Evolutionary conservation across 140 eudicot species (phyloP).

Genomic region (Erigeron philadelphicus): DNA sequence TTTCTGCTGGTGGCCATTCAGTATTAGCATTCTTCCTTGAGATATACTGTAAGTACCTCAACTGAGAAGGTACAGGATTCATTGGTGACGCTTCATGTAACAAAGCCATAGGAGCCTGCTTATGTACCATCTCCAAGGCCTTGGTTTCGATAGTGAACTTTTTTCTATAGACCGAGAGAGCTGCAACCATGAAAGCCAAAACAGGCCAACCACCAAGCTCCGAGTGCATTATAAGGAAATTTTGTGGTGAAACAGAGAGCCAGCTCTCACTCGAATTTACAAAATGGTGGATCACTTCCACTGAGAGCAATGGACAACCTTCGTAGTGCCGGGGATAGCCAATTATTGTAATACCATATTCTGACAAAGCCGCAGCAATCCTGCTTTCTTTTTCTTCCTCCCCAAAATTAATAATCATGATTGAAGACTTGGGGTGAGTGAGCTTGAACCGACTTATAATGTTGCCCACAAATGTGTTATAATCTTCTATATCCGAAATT

Average conservation of each 20-base stretch:
- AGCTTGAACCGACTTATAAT: slow-evolving; percentile 41
- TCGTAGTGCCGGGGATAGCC: slow-evolving; percentile 62
- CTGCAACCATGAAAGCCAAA: slow-evolving; percentile 75
- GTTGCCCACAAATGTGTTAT: slow-evolving; percentile 39
- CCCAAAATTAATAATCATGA: slow-evolving; percentile 60
- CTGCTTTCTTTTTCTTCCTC: slow-evolving; percentile 48
- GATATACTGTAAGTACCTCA: slow-evolving; percentile 74
- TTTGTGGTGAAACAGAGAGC: slow-evolving; percentile 57
- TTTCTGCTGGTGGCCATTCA: slow-evolving; percentile 67
- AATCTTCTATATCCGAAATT: slow-evolving; percentile 45
- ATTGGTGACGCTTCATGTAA: slow-evolving; percentile 41
- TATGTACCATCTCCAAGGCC: slow-evolving; percentile 62
- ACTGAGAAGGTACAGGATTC: slow-evolving; percentile 67
- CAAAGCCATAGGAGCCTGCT: slow-evolving; percentile 55
- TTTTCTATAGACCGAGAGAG: slow-evolving; percentile 61
- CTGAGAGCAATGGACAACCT: slow-evolving; percentile 56
- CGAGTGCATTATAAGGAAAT: slow-evolving; percentile 62
- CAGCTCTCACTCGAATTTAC: slow-evolving; percentile 70
- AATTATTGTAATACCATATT: slow-evolving; percentile 43
- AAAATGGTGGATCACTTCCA: slow-evolving; percentile 76
- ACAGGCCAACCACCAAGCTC: slow-evolving; percentile 72
- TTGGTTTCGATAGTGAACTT: slow-evolving; percentile 50
- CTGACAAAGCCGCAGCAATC: slow-evolving; percentile 37
- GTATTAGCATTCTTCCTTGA: slow-evolving; percentile 53
- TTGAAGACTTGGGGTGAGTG: slow-evolving; percentile 51